phyloP scores from a whole-genome alignment of 179 eudicot species.

The Corrigiola litoralis region DNA sequence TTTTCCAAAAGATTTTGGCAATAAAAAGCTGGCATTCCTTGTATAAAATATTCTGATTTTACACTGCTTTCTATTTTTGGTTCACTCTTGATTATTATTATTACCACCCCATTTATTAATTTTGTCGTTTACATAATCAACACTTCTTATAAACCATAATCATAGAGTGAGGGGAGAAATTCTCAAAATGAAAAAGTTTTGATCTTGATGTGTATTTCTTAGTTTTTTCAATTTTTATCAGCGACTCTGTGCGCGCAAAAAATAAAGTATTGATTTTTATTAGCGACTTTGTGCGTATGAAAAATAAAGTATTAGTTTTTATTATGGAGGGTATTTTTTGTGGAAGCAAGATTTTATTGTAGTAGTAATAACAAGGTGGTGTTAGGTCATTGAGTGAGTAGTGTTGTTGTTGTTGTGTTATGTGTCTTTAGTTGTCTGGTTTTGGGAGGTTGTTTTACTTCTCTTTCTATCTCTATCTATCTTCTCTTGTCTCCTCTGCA shows the following conservation, averaged over 20 bases:
- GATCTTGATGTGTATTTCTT: slow-evolving; percentile 11
- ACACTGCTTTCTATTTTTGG: background rate
- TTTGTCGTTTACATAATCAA: slow-evolving; percentile 40
- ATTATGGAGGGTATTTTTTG: background rate
- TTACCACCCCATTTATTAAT: slow-evolving; percentile 31
- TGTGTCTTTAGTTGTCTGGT: slow-evolving; percentile 30
- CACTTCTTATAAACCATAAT: slow-evolving; percentile 26
- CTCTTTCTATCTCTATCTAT: slow-evolving; percentile 3
- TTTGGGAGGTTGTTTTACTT: slow-evolving; percentile 20
- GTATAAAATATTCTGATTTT: slow-evolving; percentile 1
- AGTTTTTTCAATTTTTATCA: background rate
- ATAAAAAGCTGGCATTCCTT: slow-evolving; percentile 28
- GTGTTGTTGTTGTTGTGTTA: too few relatives aligned
- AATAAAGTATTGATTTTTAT: background rate
- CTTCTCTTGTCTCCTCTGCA: slow-evolving; percentile 17
- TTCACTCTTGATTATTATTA: slow-evolving; percentile 12
- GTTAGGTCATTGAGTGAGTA: slow-evolving; percentile 38
- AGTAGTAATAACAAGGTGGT: slow-evolving; percentile 17
- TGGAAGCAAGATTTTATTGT: slow-evolving; percentile 21
- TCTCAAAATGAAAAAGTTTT: slow-evolving; percentile 8
- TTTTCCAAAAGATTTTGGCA: slow-evolving; percentile 16
- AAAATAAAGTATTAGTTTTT: slow-evolving; percentile 8
- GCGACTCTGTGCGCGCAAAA: background rate
- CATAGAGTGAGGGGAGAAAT: slow-evolving; percentile 11
- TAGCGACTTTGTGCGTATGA: background rate